Evolutionary conservation across 1,139 yeast species (phyloP).

Genomic region (Taphrina sp.): DNA sequence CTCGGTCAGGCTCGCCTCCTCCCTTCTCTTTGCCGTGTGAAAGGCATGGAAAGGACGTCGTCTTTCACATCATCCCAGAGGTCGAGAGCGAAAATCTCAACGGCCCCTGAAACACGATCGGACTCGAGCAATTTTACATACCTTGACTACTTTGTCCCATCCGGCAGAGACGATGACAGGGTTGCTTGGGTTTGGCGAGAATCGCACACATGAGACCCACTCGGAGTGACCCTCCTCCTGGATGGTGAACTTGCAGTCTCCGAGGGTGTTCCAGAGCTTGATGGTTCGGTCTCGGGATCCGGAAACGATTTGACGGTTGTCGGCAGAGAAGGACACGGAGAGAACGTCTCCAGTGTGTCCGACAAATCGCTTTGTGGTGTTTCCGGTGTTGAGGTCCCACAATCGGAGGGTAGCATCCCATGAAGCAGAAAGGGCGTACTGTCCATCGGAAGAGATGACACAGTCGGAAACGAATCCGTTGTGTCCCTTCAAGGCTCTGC

Average conservation of each 20-base stretch:
- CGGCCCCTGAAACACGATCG: slow-evolving; percentile 6
- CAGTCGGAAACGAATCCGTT: slow-evolving; percentile 98
- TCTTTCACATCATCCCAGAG: slow-evolving; percentile 7
- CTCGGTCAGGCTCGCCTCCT: slow-evolving; percentile 34
- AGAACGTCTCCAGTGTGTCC: slow-evolving; percentile 98
- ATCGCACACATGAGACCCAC: slow-evolving; percentile 99
- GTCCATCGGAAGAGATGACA: slow-evolving; percentile 97
- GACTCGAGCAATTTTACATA: slow-evolving; percentile 55
- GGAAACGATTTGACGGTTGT: slow-evolving; percentile 97
- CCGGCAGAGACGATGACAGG: slow-evolving; percentile 91
- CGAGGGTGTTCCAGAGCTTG: slow-evolving; percentile 99
- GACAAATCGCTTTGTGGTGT: slow-evolving; percentile 89
- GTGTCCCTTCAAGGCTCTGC: slow-evolving; percentile 97
- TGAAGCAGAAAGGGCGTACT: slow-evolving; percentile 97
- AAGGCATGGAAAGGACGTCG: slow-evolving; percentile 30
- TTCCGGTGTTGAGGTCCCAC: slow-evolving; percentile 97
- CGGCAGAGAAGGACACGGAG: slow-evolving; percentile 94
- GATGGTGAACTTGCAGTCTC: slow-evolving; percentile 95
- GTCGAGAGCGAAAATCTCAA: too few species aligned
- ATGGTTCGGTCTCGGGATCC: slow-evolving; percentile 99
- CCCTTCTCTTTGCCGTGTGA: slow-evolving; percentile 26
- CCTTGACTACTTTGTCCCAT: slow-evolving; percentile 99
- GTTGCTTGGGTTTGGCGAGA: slow-evolving; percentile 68
- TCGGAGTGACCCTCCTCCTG: slow-evolving; percentile 79
- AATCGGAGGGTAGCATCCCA: slow-evolving; percentile 99